phyloP scores from a whole-genome alignment of 495 filamentous ascomycete species.

The Melanomma pulvis-pyrius region DNA sequence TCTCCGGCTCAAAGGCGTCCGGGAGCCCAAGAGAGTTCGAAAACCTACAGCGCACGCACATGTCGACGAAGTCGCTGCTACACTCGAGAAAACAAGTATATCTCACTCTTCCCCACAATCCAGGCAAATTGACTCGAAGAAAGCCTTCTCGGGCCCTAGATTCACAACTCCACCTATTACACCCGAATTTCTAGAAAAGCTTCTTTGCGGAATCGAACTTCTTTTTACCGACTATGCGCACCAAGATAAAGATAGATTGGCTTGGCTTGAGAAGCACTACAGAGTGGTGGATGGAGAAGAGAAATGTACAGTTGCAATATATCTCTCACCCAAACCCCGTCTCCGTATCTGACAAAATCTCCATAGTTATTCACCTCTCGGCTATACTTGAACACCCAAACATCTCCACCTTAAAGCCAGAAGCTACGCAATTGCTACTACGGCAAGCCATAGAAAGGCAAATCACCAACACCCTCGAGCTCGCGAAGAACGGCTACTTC shows the following conservation, averaged over 20 bases:
- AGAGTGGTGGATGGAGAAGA: conserved; percentile 42
- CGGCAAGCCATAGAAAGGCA: conserved; percentile 32
- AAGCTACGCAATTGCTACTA: conserved; percentile 41
- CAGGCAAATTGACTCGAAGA: conserved; percentile 5
- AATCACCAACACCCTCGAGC: conserved; percentile 2
- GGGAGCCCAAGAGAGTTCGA: conserved; percentile 1
- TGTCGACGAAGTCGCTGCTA: not conserved
- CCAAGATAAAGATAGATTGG: conserved; percentile 28
- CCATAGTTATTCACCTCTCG: conserved; percentile 47
- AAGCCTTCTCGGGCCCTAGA: conserved; percentile 5
- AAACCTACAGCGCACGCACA: not conserved
- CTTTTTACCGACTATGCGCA: conserved; percentile 44
- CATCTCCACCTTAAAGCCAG: conserved; percentile 41
- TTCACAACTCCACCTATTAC: conserved; percentile 13
- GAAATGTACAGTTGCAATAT: conserved; percentile 39
- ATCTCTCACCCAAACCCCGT: not conserved
- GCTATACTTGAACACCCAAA: conserved; percentile 43
- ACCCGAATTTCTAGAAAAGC: conserved; percentile 27
- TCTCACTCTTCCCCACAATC: not conserved
- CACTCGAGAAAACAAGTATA: not conserved
- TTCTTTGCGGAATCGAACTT: conserved; percentile 44
- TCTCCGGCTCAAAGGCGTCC: conserved; percentile 24
- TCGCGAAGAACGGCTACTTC: conserved; percentile 43
- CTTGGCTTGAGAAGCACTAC: conserved; percentile 42
- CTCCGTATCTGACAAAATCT: conserved; percentile 6